Conservation (phyloP, 1,284 basidiomycete species). For the Sanghuangporus sanghuang region DNA sequence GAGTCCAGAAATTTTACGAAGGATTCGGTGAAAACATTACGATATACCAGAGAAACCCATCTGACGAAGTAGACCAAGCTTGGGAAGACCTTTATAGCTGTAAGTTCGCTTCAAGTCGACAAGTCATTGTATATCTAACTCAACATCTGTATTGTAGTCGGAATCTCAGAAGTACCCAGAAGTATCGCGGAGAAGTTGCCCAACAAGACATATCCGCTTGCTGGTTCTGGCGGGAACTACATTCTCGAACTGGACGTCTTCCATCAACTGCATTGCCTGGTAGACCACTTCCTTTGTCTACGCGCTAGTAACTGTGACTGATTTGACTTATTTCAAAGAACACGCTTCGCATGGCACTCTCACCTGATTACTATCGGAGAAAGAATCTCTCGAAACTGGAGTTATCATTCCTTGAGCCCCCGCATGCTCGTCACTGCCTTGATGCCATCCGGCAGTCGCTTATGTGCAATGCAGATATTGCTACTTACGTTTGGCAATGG, state of each 20-base stretch:
- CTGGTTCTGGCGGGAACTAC: conserved; percentile 23
- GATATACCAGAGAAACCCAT: conserved; percentile 19
- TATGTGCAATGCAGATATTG: conserved; percentile 26
- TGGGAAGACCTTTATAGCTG: conserved; percentile 19
- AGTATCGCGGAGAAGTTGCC: conserved; percentile 25
- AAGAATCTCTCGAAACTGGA: conserved; percentile 20
- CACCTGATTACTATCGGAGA: conserved; percentile 4
- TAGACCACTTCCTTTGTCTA: conserved; percentile 4
- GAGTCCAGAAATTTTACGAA: conserved; percentile 22
- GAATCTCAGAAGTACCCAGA: conserved; percentile 23
- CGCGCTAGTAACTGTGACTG: not conserved
- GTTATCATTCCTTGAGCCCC: conserved; percentile 23
- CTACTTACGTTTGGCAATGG: conserved; percentile 25
- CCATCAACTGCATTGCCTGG: conserved; percentile 30
- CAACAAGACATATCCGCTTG: conserved; percentile 20
- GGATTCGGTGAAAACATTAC: conserved; percentile 22
- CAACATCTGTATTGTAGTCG: conserved; percentile 16
- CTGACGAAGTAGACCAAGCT: conserved; percentile 23
- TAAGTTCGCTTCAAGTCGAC: conserved; percentile 23
- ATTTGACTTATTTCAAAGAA: conserved; percentile 16
- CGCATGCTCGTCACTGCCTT: not conserved
- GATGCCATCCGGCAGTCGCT: conserved; percentile 25
- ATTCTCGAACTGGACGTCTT: conserved; percentile 28
- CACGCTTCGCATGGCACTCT: conserved; percentile 10
- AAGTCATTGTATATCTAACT: not conserved